Evolutionary conservation across 2,329 filamentous ascomycete species (phyloP), one percentile per base, ranked within the genome.

Genomic region (Paracamarosporium sp.): DNA sequence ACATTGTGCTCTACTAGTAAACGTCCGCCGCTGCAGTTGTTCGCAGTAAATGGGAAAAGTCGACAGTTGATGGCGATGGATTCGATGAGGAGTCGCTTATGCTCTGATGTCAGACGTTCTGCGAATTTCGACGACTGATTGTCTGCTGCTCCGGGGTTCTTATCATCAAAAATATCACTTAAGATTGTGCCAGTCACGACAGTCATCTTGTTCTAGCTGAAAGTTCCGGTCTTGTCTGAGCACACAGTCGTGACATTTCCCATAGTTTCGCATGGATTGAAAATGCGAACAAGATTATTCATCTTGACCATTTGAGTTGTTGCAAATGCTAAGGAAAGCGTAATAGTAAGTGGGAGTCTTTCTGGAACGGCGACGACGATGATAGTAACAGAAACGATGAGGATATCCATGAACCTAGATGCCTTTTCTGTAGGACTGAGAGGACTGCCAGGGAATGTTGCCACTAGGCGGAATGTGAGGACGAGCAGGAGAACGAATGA

Each of bases 91-190:
- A 63, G 50, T 5, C 61, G 51, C 56, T 61, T 64, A 25, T 62
- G 54, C n/a, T 77, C 78, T 2, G 64, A 70, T 24, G 75, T 78
- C n/a, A 82, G 59, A 73, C 81, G 54, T 69, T 78, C 24, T 66
- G 78, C 33, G 73, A 81, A 71, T 7, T 79, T 50, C 61, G 77
- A 38, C 67, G 76, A 66, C 70, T 80, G 62, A 69, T 78, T 53
- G 44, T 78, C 51, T 69, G 68, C 60, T 50, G 67, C 80, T 83
- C 60, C 84, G 51, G 80, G 80, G 63, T 88, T 85, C 44, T 85
- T 82, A 24, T 79, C 74, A 11, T 82, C 82, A 60, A 89, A 74
- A 0, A 79, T 61, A 38, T 71, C 66, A 35, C 68, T 64, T 6
- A 71, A 70, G 38, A 77, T 65, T 3, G 71, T 75, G 27, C 74